Percentiles rank a stretch among this genome's conserved stretches.
Evolutionary conservation across 176 grass and related monocot species (phyloP).

Genomic region (Lolium multiflorum): DNA sequence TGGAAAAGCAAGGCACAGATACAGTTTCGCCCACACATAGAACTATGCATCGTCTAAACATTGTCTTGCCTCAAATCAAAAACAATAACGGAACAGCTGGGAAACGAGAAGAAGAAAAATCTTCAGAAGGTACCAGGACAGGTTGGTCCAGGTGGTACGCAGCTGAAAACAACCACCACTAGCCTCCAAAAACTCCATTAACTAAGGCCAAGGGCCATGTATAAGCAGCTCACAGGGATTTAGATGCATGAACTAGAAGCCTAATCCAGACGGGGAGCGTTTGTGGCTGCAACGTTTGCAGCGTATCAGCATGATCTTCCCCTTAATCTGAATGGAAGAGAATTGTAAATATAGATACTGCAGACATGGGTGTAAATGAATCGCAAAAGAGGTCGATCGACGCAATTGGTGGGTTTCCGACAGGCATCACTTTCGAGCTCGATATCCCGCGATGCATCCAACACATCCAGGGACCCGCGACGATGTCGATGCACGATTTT

Average conservation of each 20-base stretch:
- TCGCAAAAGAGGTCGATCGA: background rate
- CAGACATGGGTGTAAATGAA: background rate
- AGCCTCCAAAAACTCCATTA: background rate
- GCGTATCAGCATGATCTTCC: slow-evolving; percentile 10
- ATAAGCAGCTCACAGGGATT: slow-evolving; percentile 23
- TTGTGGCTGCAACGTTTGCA: slow-evolving; percentile 38
- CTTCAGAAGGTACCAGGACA: slow-evolving; percentile 36
- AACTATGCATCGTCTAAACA: background rate
- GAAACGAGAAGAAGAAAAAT: slow-evolving; percentile 17
- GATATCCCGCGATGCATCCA: slow-evolving; percentile 30
- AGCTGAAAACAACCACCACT: slow-evolving; percentile 38
- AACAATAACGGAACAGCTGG: slow-evolving; percentile 9
- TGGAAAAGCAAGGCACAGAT: background rate
- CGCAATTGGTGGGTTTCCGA: slow-evolving; percentile 30
- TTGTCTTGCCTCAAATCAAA: background rate
- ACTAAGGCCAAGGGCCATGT: slow-evolving; percentile 7
- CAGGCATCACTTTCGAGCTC: slow-evolving; percentile 44
- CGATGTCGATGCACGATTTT: slow-evolving; percentile 52
- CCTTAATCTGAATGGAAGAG: background rate
- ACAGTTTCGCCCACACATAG: slow-evolving; percentile 18
- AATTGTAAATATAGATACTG: background rate
- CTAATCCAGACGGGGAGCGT: slow-evolving; percentile 6
- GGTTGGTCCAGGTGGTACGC: slow-evolving; percentile 42
- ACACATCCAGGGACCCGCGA: slow-evolving; percentile 11
- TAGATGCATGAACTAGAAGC: slow-evolving; percentile 3